Evolutionary conservation across 2,329 filamentous ascomycete species (phyloP), one percentile per base, ranked within the genome.

Genomic region (Diaporthe velutina): DNA sequence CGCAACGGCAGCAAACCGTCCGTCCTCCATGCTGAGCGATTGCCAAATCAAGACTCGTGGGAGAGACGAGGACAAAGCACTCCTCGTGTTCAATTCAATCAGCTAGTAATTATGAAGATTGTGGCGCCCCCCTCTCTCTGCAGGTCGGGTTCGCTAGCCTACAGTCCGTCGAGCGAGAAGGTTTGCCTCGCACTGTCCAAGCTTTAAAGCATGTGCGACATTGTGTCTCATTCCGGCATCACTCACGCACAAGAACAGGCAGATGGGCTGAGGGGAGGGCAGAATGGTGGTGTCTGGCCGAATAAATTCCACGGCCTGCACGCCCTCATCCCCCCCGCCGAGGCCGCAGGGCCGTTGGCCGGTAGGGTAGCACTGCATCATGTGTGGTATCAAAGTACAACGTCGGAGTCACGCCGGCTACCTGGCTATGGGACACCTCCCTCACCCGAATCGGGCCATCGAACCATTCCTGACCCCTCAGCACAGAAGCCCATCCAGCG

Each of bases 341-440:
- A 70, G 33, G 48, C 67, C 52, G 67, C 67, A 73, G 54, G 71
- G 61, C 60, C 38, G 61, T 70, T 73, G 60, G 52, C 33, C 25
- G 22, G 50, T 48, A 73, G 60, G 42, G 71, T 73, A 25, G 25
- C 54, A 73, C 60, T 73, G 61, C 71, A 60, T 67, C 71, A 70
- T 70, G 71, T 58, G 61, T 30, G 71, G n/a, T 73, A 42, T 45
- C 52, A 50, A 70, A 67, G 61, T 71, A 71, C 70, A 50, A 71
- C 70, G 57, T 60, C 58, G 58, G 55, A 57, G 70, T 71, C 42
- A 61, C 42, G 70, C 70, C 55, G 70, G 42, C 57, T 71, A 50
- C 61, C 40, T 50, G 61, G 61, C 28, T 35, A n/a, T 52, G 45
- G 54, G 57, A 64, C 64, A 19, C 50, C 70, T 64, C 45, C 50